phyloP scores from a whole-genome alignment of 164 flowering plant species.

The Euptelea pleiosperma region DNA sequence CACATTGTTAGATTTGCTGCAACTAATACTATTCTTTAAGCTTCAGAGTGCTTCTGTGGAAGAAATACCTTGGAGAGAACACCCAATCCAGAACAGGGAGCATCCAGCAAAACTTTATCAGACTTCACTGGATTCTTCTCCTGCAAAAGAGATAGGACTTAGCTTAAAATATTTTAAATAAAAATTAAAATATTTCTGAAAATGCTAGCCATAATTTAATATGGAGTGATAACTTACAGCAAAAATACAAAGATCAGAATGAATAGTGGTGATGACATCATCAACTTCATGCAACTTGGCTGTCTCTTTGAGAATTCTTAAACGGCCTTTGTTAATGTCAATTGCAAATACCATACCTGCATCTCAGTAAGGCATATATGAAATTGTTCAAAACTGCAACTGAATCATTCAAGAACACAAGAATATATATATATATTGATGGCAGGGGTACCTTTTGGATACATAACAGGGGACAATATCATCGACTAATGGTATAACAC shows the following conservation, averaged over 20 bases:
- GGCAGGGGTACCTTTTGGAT: too few relatives aligned
- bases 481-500: background rate
- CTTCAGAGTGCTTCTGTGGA: background rate
- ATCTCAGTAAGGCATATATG: slow-evolving; percentile 8
- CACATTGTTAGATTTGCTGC: slow-evolving; percentile 7
- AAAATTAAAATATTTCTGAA: too few relatives aligned
- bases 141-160: too few relatives aligned
- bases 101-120: slow-evolving; percentile 87
- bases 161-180: too few relatives aligned
- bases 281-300: slow-evolving; percentile 66
- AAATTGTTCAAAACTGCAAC: slow-evolving; percentile 7
- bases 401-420: background rate
- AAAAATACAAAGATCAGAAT: slow-evolving; percentile 67
- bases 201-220: background rate
- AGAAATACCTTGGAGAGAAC: slow-evolving; percentile 84
- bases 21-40: background rate
- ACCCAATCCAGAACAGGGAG: slow-evolving; percentile 93
- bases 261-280: slow-evolving; percentile 51
- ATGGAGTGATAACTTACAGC: slow-evolving; percentile 37
- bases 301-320: slow-evolving; percentile 79
- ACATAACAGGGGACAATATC: too few relatives aligned
- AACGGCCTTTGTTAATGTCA: slow-evolving; percentile 75
- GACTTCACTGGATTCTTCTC: slow-evolving; percentile 35
- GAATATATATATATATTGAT: slow-evolving; percentile 3
- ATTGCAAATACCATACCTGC: slow-evolving; percentile 76